Conservation (phyloP, 768 basidiomycete genomes). For the Basidioascus undulatus region DNA sequence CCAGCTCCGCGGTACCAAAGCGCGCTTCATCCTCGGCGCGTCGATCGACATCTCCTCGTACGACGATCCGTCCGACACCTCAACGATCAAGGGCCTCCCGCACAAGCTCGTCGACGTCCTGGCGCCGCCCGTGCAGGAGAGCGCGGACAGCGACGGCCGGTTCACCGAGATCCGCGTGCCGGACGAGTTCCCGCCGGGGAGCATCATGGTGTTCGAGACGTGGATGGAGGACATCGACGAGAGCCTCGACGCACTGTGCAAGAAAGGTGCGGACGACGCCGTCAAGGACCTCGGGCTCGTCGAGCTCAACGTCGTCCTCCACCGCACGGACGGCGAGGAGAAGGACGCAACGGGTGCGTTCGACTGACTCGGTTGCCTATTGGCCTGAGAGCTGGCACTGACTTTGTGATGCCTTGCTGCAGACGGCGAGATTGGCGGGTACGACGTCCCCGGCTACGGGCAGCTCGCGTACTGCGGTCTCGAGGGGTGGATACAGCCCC, state of each 20-base stretch:
- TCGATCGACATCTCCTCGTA: slow-evolving; percentile 43
- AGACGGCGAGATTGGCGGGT: slow-evolving; percentile 51
- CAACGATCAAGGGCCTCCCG: slow-evolving; percentile 44
- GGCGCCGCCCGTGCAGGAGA: slow-evolving; percentile 32
- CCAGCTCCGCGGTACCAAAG: slow-evolving; percentile 53
- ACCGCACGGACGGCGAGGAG: slow-evolving; percentile 78
- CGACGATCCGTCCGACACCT: slow-evolving; percentile 24
- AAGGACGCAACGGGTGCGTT: slow-evolving; percentile 43
- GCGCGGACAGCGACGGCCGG: slow-evolving; percentile 38
- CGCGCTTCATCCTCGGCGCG: slow-evolving; percentile 59
- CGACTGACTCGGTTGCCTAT: background rate
- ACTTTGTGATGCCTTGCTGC: background rate
- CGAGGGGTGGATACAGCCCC: slow-evolving; percentile 87
- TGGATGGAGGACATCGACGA: slow-evolving; percentile 48
- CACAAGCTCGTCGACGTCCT: slow-evolving; percentile 40
- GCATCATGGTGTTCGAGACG: slow-evolving; percentile 78
- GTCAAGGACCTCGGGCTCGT: slow-evolving; percentile 52
- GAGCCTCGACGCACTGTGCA: slow-evolving; percentile 47
- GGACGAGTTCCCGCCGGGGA: slow-evolving; percentile 80
- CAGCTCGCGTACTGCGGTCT: slow-evolving; percentile 73
- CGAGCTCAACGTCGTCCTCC: slow-evolving; percentile 67
- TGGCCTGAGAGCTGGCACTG: background rate
- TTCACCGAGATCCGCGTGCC: slow-evolving; percentile 63
- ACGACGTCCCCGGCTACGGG: slow-evolving; percentile 51
- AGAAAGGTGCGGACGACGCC: slow-evolving; percentile 41